A percentile compares a stretch with the other conserved stretches of the same genome.
Evolutionary conservation across 192 early-diverging fungal genomes (phyloP).

Genomic region (Chytriomyces confervae): DNA sequence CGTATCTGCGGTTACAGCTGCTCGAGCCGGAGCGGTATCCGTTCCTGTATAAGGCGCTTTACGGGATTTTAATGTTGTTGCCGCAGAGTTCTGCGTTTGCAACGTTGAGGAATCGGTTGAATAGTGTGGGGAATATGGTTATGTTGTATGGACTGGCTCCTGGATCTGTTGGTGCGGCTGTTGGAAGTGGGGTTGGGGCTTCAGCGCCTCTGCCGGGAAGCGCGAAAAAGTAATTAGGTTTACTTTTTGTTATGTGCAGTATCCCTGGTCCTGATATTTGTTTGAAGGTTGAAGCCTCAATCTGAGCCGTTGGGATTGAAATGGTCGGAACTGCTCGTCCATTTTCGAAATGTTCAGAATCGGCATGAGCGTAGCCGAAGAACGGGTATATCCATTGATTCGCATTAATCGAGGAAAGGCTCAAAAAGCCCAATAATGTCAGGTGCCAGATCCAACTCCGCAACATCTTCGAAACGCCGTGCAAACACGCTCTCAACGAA

Average conservation of each 20-base stretch:
- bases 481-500: neutral
- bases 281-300: neutral
- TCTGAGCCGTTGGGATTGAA: slow-evolving; percentile 10
- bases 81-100: slow-evolving; percentile 97
- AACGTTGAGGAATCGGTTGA: slow-evolving; percentile 90
- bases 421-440: neutral
- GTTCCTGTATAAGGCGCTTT: slow-evolving; percentile 89
- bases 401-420: neutral
- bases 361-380: slow-evolving; percentile 76
- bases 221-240: neutral
- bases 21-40: slow-evolving; percentile 91
- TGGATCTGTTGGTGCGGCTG: neutral
- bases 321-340: slow-evolving; percentile 73
- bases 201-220: neutral
- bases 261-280: neutral
- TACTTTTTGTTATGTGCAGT: neutral
- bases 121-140: slow-evolving; percentile 71
- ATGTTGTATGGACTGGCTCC: slow-evolving; percentile 36
- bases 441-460: neutral
- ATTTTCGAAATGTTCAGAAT: slow-evolving; percentile 75
- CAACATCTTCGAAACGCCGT: neutral
- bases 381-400: slow-evolving; percentile 38
- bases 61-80: slow-evolving; percentile 95
- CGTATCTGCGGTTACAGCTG: slow-evolving; percentile 89
- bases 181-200: neutral